These are phyloP conservation scores for Thymus mandschuricus DNA, from an alignment of 257 asterid genomes.

Conservation along the genomic window DNA sequence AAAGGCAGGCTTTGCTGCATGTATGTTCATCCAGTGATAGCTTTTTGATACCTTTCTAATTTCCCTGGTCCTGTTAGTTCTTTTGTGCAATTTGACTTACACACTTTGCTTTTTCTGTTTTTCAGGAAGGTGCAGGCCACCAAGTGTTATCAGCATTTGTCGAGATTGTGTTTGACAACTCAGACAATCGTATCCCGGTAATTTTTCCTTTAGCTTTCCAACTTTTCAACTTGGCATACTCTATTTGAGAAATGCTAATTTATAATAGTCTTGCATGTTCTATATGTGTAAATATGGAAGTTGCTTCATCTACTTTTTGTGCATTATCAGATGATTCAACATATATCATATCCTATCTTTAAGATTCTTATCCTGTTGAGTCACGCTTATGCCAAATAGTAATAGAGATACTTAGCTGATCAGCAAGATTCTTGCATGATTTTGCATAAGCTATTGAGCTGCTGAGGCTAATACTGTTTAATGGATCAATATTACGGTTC, in stretches of 20 bases:
- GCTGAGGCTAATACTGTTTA: not conserved
- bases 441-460: conserved; percentile 10
- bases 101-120: conserved; percentile 26
- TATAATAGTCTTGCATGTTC: conserved; percentile 15
- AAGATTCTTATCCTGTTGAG: conserved; percentile 10
- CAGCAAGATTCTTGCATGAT: conserved; percentile 10
- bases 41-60: conserved; percentile 8
- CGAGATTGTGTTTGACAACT: conserved; percentile 96
- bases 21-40: conserved; percentile 53
- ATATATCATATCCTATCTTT: not conserved
- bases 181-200: conserved; percentile 97
- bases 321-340: conserved; percentile 16
- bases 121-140: conserved; percentile 98
- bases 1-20: conserved; percentile 88
- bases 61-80: conserved; percentile 6
- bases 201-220: conserved; percentile 4
- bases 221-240: conserved; percentile 6
- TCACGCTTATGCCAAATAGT: not conserved
- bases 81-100: conserved; percentile 14
- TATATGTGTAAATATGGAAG: not conserved
- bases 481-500: conserved; percentile 17
- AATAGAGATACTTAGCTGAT: not conserved
- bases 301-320: conserved; percentile 17
- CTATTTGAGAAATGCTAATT: conserved; percentile 2
- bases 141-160: conserved; percentile 94